Evolutionary conservation across 2,329 filamentous ascomycete genomes (phyloP), one percentile per base, ranked within the genome.

Genomic region (Ophiostoma triangulosporum): DNA sequence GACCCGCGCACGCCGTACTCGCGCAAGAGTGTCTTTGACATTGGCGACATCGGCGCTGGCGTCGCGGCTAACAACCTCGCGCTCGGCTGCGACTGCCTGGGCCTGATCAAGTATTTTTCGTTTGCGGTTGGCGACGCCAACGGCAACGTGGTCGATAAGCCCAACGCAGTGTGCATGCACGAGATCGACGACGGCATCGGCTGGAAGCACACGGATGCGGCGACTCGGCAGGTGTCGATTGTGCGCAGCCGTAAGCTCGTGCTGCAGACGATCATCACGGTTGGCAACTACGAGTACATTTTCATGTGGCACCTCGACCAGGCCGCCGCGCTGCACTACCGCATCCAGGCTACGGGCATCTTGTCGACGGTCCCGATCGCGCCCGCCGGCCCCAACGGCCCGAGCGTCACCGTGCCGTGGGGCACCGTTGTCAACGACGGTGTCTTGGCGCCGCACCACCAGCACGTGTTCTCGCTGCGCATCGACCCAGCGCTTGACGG

Each of bases 11-110:
- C 73, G 1, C 82, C 82, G 0, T 86, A 78, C 62, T 80, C 83
- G 52, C 74, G 81, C 40, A 87, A 87, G 63, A 79, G 82, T 54
- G 83, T 83, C 0, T 86, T 87, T 60, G 83, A 87, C 60, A 77
- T 87, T 56, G 84, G 84, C 6, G 83, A 86, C 55, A 80, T 75
- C 14, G 83, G 83, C 7, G 77, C 79, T 24, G 84, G 83, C 2
- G 74, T 77, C 48, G 78, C 75, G 48, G 78, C 81, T 17, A 87
- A 88, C 64, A 84, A 84, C 56, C 71, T 88, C 1, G 69, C 72
- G 7, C 70, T 86, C 0, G 83, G 83, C 15, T 86, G 83, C 54
- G 83, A 86, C 61, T 83, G 84, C 59, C 72, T 88, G 0, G 84
- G 84, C 5, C 74, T 46, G 15, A 84, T 85, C 59, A 78, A 51